Evolutionary conservation across 2,329 filamentous ascomycete species (phyloP).

Genomic region (Capronia coronata): DNA sequence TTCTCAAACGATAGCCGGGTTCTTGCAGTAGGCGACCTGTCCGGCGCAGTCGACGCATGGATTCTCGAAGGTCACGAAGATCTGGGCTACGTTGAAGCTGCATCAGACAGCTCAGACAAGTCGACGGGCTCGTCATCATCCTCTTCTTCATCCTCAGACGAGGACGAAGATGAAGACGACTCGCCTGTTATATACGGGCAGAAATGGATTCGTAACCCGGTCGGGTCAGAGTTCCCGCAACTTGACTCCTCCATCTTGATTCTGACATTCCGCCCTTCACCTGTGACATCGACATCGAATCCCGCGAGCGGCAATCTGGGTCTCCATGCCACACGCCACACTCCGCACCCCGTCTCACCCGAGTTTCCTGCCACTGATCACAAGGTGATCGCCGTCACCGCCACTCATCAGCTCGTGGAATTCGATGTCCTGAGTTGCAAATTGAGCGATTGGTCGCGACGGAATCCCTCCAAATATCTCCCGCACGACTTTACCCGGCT

Average conservation of each 20-base stretch:
- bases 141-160: slow-evolving; percentile 20
- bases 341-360: slow-evolving; percentile 51
- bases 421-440: slow-evolving; percentile 72
- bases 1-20: slow-evolving; percentile 78
- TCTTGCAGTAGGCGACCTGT: slow-evolving; percentile 71
- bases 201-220: slow-evolving; percentile 70
- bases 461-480: slow-evolving; percentile 69
- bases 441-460: slow-evolving; percentile 76
- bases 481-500: slow-evolving; percentile 68
- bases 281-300: slow-evolving; percentile 24
- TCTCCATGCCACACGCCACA: slow-evolving; percentile 46
- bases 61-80: slow-evolving; percentile 57
- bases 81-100: slow-evolving; percentile 41
- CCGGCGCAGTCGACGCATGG: slow-evolving; percentile 85
- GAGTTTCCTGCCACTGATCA: slow-evolving; percentile 49
- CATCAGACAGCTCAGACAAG: slow-evolving; percentile 2
- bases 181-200: slow-evolving; percentile 51
- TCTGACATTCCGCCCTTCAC: slow-evolving; percentile 58
- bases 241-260: slow-evolving; percentile 59
- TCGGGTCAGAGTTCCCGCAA: slow-evolving; percentile 61
- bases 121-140: slow-evolving; percentile 12
- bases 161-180: slow-evolving; percentile 44
- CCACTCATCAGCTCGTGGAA: slow-evolving; percentile 63
- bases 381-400: slow-evolving; percentile 55
- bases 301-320: slow-evolving; percentile 33